Evolutionary conservation across 352 stramenopile species (phyloP), one percentile per base, ranked within the genome.

Genomic region (Phytopythium aichiense): DNA sequence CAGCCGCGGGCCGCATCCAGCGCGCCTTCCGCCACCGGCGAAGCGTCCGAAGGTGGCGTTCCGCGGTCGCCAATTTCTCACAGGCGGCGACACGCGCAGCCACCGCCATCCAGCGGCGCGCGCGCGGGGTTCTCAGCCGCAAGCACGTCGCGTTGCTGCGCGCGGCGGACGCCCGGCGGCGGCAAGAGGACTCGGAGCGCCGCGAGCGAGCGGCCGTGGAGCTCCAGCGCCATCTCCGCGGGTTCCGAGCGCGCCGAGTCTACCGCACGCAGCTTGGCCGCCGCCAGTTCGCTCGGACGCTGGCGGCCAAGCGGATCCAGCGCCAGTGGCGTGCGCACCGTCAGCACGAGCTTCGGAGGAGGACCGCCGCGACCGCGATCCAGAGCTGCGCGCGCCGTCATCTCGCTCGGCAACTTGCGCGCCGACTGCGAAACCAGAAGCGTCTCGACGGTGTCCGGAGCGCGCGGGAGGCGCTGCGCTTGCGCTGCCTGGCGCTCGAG

Each of bases 141-240:
- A n/a, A 15, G n/a, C 35, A 33, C n/a, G 30, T 45, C 18, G 28
- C 22, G 8, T 11, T 68, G 25, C 60, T 58, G 2, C 66, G 56
- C 28, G 20, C 61, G 4, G 46, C 65, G 2, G 55, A 67, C 8
- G 25, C 37, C 12, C 64, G 66, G 48, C 42, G 68, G 35, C 56
- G 69, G 13, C 64, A 72, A 11, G 31, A 66, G 8, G 74, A 85
- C 18, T 66, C 80, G 54, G 22, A 64, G 5, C 22, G 38, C 0
- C 69, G 81, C 31, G 56, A 71, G 13, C 42, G 61, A 2, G 83
- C 83, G 1, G 77, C 70, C 1, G 42, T 72, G 15, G 35, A 52
- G 11, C 56, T 92, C 13, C 83, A 92, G 61, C 66, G 63, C 53
- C 74, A 80, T 22, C 61, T 67, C 18, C 66, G 79, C 20, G 66